Evolutionary conservation across 495 filamentous ascomycete genomes (phyloP).

Genomic region (Sordaria brevicollis): DNA sequence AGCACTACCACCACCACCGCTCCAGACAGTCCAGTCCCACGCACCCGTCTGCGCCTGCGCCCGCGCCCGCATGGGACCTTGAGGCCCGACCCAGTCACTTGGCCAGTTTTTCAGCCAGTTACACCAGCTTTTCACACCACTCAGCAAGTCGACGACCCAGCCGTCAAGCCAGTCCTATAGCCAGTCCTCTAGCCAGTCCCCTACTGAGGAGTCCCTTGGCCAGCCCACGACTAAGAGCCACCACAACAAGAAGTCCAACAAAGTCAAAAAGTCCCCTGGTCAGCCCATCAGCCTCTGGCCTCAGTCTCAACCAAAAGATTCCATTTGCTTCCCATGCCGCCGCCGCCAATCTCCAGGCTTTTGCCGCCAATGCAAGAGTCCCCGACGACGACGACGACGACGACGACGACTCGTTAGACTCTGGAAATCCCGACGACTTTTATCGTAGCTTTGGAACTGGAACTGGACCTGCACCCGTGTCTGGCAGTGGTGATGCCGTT

Average conservation of each 20-base stretch:
- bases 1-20: constrained; percentile 2
- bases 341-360: constrained; percentile 21
- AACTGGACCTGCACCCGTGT: too few species aligned
- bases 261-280: neutral
- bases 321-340: constrained; percentile 27
- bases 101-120: neutral
- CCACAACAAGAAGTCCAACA: neutral
- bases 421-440: constrained; percentile 40
- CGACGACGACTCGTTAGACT: constrained; percentile 23
- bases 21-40: constrained; percentile 6
- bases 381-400: constrained; percentile 24
- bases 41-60: neutral
- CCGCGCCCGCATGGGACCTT: neutral
- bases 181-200: neutral
- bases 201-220: neutral
- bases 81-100: neutral
- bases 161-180: neutral
- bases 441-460: constrained; percentile 29
- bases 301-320: neutral
- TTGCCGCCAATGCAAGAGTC: constrained; percentile 18
- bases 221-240: neutral
- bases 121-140: neutral
- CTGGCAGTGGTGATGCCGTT: neutral
- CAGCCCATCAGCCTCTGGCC: neutral
- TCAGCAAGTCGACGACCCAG: neutral